A percentile compares a stretch with the other conserved stretches of the same genome.
These are phyloP conservation scores for Starmera dryadoides DNA, from an alignment of 805 yeast genomes.

Conservation along the genomic window DNA sequence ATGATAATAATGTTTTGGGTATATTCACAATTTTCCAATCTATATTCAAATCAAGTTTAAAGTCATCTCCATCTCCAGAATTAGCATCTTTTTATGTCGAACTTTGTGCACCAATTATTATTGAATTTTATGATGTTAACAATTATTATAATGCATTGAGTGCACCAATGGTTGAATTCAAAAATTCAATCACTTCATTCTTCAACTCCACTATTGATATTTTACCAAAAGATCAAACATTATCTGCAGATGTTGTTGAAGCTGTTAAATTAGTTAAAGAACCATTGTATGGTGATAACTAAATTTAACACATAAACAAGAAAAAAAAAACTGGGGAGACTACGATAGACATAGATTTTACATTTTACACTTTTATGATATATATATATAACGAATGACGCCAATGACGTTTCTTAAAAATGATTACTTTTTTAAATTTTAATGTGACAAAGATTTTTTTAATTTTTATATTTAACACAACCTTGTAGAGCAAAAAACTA, in stretches of 20 bases:
- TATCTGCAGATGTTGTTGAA: not conserved
- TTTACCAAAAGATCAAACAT: not conserved
- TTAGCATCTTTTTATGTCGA: slow-evolving; percentile 20
- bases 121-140: slow-evolving; percentile 29
- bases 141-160: slow-evolving; percentile 20
- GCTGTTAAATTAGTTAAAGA: not conserved
- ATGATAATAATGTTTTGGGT: slow-evolving; percentile 20
- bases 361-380: no score
- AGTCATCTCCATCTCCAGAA: slow-evolving; percentile 13
- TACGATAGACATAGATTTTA: no score
- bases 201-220: slow-evolving; percentile 7
- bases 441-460: not conserved
- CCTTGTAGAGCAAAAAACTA: no score
- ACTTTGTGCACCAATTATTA: slow-evolving; percentile 25
- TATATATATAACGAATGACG: no score
- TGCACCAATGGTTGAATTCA: slow-evolving; percentile 22
- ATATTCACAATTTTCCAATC: slow-evolving; percentile 23
- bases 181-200: slow-evolving; percentile 19
- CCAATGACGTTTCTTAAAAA: no score
- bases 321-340: not conserved
- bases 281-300: not conserved
- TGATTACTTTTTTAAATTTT: no score
- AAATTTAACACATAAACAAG: not conserved
- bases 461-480: no score
- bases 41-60: slow-evolving; percentile 24